Evolutionary conservation across 2,329 filamentous ascomycete genomes (phyloP), one percentile per base, ranked within the genome.

Genomic region (Fusarium tupiense): DNA sequence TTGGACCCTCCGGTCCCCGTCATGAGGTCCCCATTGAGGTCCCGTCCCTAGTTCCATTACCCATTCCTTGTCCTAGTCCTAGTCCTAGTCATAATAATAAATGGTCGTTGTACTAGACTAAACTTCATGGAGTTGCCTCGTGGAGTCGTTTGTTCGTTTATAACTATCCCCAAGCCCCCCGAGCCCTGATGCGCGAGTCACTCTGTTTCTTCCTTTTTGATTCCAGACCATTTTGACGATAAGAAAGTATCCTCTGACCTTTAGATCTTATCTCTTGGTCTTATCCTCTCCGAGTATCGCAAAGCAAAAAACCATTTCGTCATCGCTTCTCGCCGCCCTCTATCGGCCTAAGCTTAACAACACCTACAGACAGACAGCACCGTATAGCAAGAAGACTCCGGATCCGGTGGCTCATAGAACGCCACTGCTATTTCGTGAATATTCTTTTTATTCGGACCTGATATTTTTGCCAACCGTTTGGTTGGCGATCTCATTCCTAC

Each of bases 1-100:
- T 74, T 74, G 68, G 72, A 72, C 72, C 72, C 71, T 74, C 71
- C 52, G 40, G 64, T 72, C 72, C 68, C 72, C 64, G 60, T 75
- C 72, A 74, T 75, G 68, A 75, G 72, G 67, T 70, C 67, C 67
- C 53, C 49, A 60, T 67, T 75, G 72, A 75, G 72, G 67, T 70
- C 67, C 67, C 53, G 61, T 66, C 67, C 61, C 60, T 71, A 64
- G 64, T 67, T 41, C 61, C 53, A 41, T 58, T 58, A 46, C n/a
- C 52, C 40, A 44, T 63, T 44, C 56, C 61, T 61, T 37, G 56
- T 64, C 57, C 31, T 52, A 24, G 40, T 46, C 57, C 31, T 52
- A 24, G 40, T 46, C 52, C 33, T 60, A 53, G 44, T 59, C 59
- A 52, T 33, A 50, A 52, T 33, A 50, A 37, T 50, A 41, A 57